Evolutionary conservation across 2,329 filamentous ascomycete species (phyloP), one percentile per base, ranked within the genome.

Genomic region (Didymella lethalis): DNA sequence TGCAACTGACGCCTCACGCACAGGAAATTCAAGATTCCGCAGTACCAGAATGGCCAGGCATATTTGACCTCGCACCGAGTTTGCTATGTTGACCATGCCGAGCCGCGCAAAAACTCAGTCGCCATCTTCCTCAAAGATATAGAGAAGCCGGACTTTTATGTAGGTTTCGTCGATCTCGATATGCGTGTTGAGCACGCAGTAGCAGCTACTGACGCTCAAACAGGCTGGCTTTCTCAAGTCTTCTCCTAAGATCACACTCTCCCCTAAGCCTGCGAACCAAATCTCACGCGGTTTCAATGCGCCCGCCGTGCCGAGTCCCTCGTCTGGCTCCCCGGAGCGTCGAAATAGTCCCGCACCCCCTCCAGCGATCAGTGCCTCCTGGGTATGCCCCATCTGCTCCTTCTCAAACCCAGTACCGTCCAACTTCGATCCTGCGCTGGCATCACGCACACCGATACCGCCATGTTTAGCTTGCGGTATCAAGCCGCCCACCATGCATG

Each of bases 371-470:
- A 85, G 83, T 59, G 92, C 91, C 6, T 97, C 93, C 4, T 98
- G 94, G 94, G 89, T 98, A 20, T 98, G 94, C 79, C 90, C 91
- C 1, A 98, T 98, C 70, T 98, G 94, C 82, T 94, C 91, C 66
- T 96, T 96, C 73, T 94, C 93, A 10, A 98, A 98, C 71, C 90
- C 92, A 0, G 88, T 97, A 1, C 93, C 95, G 0, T 91, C 91
- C 36, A 97, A 97, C 75, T 98, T 98, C 75, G 94, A 98, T 70
- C 91, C 93, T 0, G 84, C 88, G 1, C 88, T 90, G 2, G 92
- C 92, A 61, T 86, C 88, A 20, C 87, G 92, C 63, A 96, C 91
- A 5, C 89, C 89, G 8, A 80, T 97, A 23, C 90, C 93, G 3
- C 92, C 94, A 66, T 99, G 95, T 74, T 82, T 97, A 53, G 90